These are phyloP conservation scores for Madurella fahalii DNA, from an alignment of 2,329 filamentous ascomycete species.

Conservation along the genomic window DNA sequence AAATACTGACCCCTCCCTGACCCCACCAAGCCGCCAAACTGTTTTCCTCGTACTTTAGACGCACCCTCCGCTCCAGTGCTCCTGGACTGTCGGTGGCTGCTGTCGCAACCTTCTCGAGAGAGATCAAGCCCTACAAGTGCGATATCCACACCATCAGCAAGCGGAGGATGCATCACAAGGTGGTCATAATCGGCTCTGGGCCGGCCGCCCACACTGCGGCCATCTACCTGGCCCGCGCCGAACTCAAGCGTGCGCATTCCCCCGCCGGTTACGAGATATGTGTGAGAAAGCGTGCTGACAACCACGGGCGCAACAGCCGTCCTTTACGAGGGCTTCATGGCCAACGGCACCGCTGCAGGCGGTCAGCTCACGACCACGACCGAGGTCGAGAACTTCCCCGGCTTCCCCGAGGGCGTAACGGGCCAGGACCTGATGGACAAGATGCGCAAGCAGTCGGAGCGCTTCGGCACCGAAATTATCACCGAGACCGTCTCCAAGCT, in stretches of 20 bases:
- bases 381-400: conserved; percentile 97
- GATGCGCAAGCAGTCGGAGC: conserved; percentile 87
- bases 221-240: conserved; percentile 90
- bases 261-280: background rate
- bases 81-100: conserved; percentile 70
- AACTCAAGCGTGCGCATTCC: conserved; percentile 67
- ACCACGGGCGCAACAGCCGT: conserved; percentile 52
- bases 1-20: conserved; percentile 5
- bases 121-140: conserved; percentile 33
- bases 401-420: conserved; percentile 85
- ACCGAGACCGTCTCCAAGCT: conserved; percentile 88
- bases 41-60: conserved; percentile 81
- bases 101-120: conserved; percentile 59
- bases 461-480: conserved; percentile 89
- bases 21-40: conserved; percentile 64
- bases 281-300: background rate
- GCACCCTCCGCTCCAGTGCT: conserved; percentile 70
- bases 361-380: conserved; percentile 98
- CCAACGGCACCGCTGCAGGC: conserved; percentile 91
- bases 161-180: conserved; percentile 83
- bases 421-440: conserved; percentile 88
- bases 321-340: conserved; percentile 96
- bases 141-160: conserved; percentile 38
- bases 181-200: conserved; percentile 92
- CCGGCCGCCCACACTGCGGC: conserved; percentile 96